These are phyloP conservation scores for Phytophthora crassamura DNA, from an alignment of 352 stramenopile genomes.

Conservation along the genomic window DNA sequence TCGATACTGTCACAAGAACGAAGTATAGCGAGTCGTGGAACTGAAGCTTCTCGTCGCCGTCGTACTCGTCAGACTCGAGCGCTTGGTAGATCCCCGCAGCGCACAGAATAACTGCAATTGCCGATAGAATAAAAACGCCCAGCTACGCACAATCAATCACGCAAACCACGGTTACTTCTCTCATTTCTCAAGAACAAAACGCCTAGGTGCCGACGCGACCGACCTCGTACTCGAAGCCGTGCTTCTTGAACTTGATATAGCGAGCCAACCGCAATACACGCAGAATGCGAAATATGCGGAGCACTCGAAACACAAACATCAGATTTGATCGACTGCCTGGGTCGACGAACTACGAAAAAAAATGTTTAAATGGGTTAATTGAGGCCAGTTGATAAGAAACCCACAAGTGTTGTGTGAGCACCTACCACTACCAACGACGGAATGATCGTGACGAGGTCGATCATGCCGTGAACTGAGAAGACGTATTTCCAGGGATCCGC, in stretches of 20 bases:
- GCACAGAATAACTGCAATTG: conserved; percentile 66
- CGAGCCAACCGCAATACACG: conserved; percentile 63
- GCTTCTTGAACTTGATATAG: conserved; percentile 68
- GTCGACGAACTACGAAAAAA: conserved; percentile 48
- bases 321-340: conserved; percentile 50
- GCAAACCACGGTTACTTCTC: not conserved
- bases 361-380: not conserved
- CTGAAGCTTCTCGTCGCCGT: conserved; percentile 36
- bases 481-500: conserved; percentile 52
- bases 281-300: conserved; percentile 74
- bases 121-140: conserved; percentile 70
- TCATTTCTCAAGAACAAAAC: not conserved
- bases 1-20: conserved; percentile 75
- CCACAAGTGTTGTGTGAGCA: not conserved
- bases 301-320: conserved; percentile 73
- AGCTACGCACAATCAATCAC: conserved; percentile 33
- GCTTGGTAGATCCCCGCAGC: conserved; percentile 73
- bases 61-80: conserved; percentile 53
- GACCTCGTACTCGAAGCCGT: conserved; percentile 81
- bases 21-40: conserved; percentile 83
- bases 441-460: conserved; percentile 78
- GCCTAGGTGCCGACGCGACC: not conserved
- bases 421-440: conserved; percentile 66
- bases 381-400: not conserved
- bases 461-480: conserved; percentile 58